Evolutionary conservation across 441 rosid species (phyloP).

Genomic region (Biscutella laevigata): DNA sequence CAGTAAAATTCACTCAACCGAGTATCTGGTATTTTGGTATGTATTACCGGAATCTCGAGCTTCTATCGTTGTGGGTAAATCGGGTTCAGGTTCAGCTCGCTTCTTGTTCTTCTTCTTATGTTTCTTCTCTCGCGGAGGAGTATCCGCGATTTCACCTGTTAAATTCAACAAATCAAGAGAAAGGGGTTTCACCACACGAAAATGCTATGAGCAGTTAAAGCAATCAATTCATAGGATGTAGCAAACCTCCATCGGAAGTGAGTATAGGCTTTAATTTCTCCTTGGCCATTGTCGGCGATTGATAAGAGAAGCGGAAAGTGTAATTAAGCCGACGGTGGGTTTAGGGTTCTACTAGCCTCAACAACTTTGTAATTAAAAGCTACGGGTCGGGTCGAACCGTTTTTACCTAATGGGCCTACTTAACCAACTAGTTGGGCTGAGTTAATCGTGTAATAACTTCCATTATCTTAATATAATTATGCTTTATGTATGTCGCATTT

Average conservation of each 20-base stretch:
- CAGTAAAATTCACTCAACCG: background rate
- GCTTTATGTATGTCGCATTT: background rate
- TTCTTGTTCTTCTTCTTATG: slow-evolving; percentile 43
- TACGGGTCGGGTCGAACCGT: slow-evolving; percentile 13
- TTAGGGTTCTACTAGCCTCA: slow-evolving; percentile 23
- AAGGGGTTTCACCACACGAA: background rate
- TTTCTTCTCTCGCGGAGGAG: slow-evolving; percentile 30
- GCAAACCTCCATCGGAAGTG: slow-evolving; percentile 25
- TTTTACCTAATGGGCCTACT: slow-evolving; percentile 16
- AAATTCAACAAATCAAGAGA: slow-evolving; percentile 15
- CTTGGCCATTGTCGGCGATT: slow-evolving; percentile 30
- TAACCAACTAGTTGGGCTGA: slow-evolving; percentile 5
- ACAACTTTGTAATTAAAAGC: background rate
- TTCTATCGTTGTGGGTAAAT: slow-evolving; percentile 17
- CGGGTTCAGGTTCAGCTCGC: slow-evolving; percentile 51
- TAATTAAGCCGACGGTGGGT: slow-evolving; percentile 16
- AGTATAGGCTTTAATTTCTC: slow-evolving; percentile 24
- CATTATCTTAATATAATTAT: background rate
- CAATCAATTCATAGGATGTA: background rate
- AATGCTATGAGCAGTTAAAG: background rate
- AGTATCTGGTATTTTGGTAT: background rate
- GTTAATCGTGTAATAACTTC: background rate
- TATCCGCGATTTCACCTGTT: slow-evolving; percentile 30
- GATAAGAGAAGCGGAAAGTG: background rate
- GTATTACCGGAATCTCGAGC: slow-evolving; percentile 34